Base-by-base conservation (phyloP, 2,329 filamentous ascomycete species). In the Emericellopsis atlantica region DNA sequence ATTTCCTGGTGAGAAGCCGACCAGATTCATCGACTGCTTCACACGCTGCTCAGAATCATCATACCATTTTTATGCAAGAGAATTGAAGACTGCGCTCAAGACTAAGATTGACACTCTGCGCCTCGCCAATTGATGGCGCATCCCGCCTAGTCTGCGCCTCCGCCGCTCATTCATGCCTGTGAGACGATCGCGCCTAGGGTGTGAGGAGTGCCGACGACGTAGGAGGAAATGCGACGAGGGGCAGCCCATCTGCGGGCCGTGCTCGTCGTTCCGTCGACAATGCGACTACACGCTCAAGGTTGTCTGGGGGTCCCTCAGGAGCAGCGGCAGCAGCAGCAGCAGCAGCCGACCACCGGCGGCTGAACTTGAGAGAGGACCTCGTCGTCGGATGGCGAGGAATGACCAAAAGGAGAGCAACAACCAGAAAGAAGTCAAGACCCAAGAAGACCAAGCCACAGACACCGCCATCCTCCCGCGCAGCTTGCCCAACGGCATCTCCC, bases 201-300 rank as follows among this genome's bases (percentile, higher is more conserved):
- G 52, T 43, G 51, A 49, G 37, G 52, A 55, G 47, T 55, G 52
- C 37, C 42, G 52, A 43, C 49, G 50, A 32, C 38, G 52, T 15
- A 46, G 52, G 37, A 42, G 52, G 10, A 55, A 55, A 37, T 55
- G 52, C 34, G 34, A 36, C 16, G 34, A 36, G 34, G 34, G 14
- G 14, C 34, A 18, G 11, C 34, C 34, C 12, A 18, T 36, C 4
- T 55, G 52, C 10, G 46, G 51, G 2, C 51, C 44, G 22, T 55
- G 52, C 15, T 22, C 37, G 2, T 41, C 33, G 0, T 46, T 39
- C 14, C 46, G 43, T 5, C 44, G 52, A 4, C 29, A 6, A 4
- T 55, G 52, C 26, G 41, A 42, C 2, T 55, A 54, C 36, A 45
- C 49, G 7, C 23, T 55, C 18, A 51, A 48, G 8, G 38, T 55